Conservation (phyloP, 176 grass and related monocot genomes). For the Aegilops tauschii region DNA sequence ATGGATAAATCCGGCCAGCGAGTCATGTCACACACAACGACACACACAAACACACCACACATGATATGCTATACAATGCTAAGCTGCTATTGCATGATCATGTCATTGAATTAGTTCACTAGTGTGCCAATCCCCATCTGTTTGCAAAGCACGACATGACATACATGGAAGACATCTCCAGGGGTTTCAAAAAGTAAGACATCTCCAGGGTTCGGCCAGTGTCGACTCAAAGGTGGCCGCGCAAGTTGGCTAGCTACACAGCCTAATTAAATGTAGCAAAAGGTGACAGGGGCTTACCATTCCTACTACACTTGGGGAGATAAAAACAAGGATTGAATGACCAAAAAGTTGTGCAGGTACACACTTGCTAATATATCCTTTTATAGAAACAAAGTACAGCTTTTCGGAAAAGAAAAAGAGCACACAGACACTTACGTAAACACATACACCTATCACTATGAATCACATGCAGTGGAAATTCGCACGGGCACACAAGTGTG, state of each 20-base stretch:
- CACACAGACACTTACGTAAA: too few relatives aligned
- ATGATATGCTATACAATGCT: not conserved
- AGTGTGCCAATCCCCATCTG: not conserved
- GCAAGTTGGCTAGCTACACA: too few relatives aligned
- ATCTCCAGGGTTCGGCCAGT: not conserved
- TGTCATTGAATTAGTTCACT: not conserved
- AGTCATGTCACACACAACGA: not conserved
- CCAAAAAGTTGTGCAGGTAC: not conserved
- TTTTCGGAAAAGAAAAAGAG: too few relatives aligned
- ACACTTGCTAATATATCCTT: too few relatives aligned
- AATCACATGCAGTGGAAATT: too few relatives aligned
- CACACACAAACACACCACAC: not conserved
- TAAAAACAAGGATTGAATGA: not conserved
- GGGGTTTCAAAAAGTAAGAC: not conserved
- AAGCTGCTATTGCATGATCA: not conserved
- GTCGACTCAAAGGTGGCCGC: too few relatives aligned
- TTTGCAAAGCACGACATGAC: slow-evolving; percentile 8
- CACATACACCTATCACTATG: too few relatives aligned
- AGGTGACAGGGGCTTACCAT: too few relatives aligned
- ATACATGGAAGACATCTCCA: not conserved
- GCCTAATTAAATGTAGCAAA: too few relatives aligned
- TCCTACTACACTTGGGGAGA: not conserved
- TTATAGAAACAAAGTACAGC: too few relatives aligned
- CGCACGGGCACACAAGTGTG: too few relatives aligned
- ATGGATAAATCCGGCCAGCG: not conserved